Evolutionary conservation across 1,139 yeast genomes (phyloP).

Genomic region (Blastobotrys proliferans): DNA sequence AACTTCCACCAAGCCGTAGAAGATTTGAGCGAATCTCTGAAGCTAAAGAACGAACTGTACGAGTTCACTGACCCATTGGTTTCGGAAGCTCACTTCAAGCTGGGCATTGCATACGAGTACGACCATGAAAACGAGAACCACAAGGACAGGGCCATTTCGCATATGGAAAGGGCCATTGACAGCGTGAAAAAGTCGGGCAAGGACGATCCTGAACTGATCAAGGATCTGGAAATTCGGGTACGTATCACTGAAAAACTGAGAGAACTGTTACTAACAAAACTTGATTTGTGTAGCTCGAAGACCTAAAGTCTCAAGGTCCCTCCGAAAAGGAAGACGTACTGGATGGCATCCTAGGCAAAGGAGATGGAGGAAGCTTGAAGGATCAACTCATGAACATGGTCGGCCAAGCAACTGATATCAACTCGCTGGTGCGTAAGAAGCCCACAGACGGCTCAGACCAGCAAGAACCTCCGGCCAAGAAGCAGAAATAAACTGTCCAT

Average conservation of each 20-base stretch:
- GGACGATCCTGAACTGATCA: conserved; percentile 49
- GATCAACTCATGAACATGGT: conserved; percentile 18
- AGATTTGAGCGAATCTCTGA: conserved; percentile 58
- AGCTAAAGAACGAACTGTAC: conserved; percentile 53
- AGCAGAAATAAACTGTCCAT: conserved; percentile 17
- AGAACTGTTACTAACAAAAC: conserved; percentile 2
- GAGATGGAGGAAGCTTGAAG: conserved; percentile 27
- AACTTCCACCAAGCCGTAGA: conserved; percentile 71
- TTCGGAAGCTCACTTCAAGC: conserved; percentile 78
- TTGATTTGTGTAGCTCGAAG: conserved; percentile 12
- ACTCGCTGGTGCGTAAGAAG: conserved; percentile 53
- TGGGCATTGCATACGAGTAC: conserved; percentile 76
- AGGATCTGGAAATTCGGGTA: conserved; percentile 45
- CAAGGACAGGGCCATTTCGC: conserved; percentile 50
- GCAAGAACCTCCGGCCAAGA: conserved; percentile 13
- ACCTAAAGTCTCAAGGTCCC: conserved; percentile 12
- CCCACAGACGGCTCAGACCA: conserved; percentile 31
- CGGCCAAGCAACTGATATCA: conserved; percentile 49
- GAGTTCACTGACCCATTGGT: conserved; percentile 52
- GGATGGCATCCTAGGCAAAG: conserved; percentile 60
- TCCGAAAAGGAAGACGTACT: conserved; percentile 55
- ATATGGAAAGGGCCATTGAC: conserved; percentile 57
- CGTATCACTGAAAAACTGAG: conserved; percentile 5
- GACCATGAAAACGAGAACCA: conserved; percentile 50
- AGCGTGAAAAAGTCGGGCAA: conserved; percentile 48